A percentile compares a stretch with the other conserved stretches of the same genome.
phyloP scores from a whole-genome alignment of 192 early-diverging fungal genomes.

The Umbelopsis vinacea region DNA sequence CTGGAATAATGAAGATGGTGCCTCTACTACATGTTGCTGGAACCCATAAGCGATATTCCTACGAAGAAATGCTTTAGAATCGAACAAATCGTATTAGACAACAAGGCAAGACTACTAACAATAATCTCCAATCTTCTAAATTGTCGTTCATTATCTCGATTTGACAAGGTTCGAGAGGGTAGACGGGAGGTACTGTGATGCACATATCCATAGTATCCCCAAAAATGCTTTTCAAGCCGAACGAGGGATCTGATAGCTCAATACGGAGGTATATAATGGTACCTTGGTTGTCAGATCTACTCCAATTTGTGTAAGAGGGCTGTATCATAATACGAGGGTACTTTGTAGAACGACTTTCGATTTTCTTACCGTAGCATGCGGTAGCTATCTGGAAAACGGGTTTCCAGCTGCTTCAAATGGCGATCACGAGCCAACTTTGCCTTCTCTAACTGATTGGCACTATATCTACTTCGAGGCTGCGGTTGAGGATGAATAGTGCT shows the following conservation, averaged over 20 bases:
- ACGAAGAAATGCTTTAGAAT: too few relatives aligned
- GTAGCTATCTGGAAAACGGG: constrained; percentile 19
- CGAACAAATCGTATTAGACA: too few relatives aligned
- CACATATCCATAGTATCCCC: not conserved
- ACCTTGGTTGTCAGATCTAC: not conserved
- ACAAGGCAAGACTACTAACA: not conserved
- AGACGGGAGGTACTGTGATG: not conserved
- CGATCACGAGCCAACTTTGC: not conserved
- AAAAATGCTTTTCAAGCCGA: not conserved
- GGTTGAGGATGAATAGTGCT: not conserved
- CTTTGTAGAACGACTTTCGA: not conserved
- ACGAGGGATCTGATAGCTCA: not conserved
- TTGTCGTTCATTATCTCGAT: constrained; percentile 8
- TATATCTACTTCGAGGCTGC: not conserved
- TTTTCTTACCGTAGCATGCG: not conserved
- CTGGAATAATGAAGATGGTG: constrained; percentile 2
- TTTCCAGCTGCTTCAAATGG: constrained; percentile 12
- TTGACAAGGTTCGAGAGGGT: constrained; percentile 11
- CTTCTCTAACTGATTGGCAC: not conserved
- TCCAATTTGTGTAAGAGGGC: not conserved
- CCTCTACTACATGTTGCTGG: not conserved
- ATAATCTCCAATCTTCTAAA: not conserved
- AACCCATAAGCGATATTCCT: constrained; percentile 8
- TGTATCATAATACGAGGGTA: not conserved
- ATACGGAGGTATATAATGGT: not conserved